phyloP scores from a whole-genome alignment of 2,329 filamentous ascomycete genomes.

The Aureobasidium sp. region DNA sequence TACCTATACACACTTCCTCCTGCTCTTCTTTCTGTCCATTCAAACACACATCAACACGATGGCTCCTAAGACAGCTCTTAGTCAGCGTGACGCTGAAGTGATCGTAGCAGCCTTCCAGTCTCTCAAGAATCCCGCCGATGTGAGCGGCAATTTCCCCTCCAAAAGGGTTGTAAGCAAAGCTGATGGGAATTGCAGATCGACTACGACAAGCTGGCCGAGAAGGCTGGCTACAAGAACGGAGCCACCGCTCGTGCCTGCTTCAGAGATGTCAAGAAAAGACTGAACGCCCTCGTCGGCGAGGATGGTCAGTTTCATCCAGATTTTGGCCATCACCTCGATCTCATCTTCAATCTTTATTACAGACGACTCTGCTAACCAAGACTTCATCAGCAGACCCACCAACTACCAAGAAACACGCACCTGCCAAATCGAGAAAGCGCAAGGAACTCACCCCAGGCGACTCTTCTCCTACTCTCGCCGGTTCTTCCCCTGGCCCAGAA shows the following conservation, averaged over 20 bases:
- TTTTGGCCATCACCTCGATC: neutral
- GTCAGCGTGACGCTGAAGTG: slow-evolving; percentile 19
- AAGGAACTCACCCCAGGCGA: neutral
- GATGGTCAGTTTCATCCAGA: slow-evolving; percentile 1
- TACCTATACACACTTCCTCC: neutral
- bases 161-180: neutral
- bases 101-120: slow-evolving; percentile 18
- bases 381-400: neutral
- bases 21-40: neutral
- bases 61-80: slow-evolving; percentile 14
- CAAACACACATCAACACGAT: neutral
- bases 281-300: slow-evolving; percentile 34
- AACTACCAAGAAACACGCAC: neutral
- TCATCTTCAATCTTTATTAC: neutral
- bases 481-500: neutral
- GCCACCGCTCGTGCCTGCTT: slow-evolving; percentile 32
- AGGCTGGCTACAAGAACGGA: slow-evolving; percentile 32
- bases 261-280: slow-evolving; percentile 33
- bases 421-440: neutral
- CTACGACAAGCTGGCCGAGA: slow-evolving; percentile 32
- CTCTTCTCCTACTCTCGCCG: neutral
- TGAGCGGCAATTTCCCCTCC: neutral
- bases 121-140: slow-evolving; percentile 18
- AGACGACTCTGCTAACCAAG: neutral
- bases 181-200: slow-evolving; percentile 29